Percentiles rank a stretch among this genome's conserved stretches.
Conservation (phyloP, 2,329 filamentous ascomycete species). For the Cladosporium sp. region DNA sequence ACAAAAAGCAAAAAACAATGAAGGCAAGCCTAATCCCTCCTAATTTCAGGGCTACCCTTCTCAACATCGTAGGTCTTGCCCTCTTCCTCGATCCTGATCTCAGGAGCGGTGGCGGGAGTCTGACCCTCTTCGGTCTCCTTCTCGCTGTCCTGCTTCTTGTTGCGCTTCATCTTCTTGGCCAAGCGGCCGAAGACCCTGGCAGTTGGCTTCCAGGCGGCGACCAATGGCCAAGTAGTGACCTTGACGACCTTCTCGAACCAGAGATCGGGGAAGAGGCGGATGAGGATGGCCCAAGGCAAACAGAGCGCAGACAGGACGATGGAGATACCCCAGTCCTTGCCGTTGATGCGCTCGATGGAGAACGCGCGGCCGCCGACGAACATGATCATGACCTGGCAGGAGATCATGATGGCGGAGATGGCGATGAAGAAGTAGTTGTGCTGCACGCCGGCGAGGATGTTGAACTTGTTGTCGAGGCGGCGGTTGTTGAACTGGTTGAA, state of each 20-base stretch:
- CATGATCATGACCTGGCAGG: slow-evolving; percentile 84
- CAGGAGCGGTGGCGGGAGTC: background rate
- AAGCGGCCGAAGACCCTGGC: background rate
- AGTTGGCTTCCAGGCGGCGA: slow-evolving; percentile 11
- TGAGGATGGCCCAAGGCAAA: slow-evolving; percentile 75
- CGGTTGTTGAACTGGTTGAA: slow-evolving; percentile 99
- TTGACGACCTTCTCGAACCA: slow-evolving; percentile 47
- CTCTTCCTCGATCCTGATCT: slow-evolving; percentile 12
- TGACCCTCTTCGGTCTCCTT: background rate
- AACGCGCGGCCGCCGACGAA: slow-evolving; percentile 83
- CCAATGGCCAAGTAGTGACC: slow-evolving; percentile 8
- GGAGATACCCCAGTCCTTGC: slow-evolving; percentile 81
- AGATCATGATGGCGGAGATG: slow-evolving; percentile 85
- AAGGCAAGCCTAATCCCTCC: background rate
- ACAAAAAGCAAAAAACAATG: background rate
- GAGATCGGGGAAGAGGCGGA: slow-evolving; percentile 80
- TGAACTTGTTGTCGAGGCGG: slow-evolving; percentile 90
- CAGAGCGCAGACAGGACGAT: slow-evolving; percentile 80
- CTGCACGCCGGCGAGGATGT: slow-evolving; percentile 86
- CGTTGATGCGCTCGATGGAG: slow-evolving; percentile 67
- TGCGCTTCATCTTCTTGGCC: slow-evolving; percentile 16
- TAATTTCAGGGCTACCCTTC: slow-evolving; percentile 11
- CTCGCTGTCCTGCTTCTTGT: slow-evolving; percentile 9
- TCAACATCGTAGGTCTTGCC: slow-evolving; percentile 7
- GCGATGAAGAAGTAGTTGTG: slow-evolving; percentile 86